Conservation (phyloP, 768 basidiomycete genomes). For the Naganishia friedmannii region DNA sequence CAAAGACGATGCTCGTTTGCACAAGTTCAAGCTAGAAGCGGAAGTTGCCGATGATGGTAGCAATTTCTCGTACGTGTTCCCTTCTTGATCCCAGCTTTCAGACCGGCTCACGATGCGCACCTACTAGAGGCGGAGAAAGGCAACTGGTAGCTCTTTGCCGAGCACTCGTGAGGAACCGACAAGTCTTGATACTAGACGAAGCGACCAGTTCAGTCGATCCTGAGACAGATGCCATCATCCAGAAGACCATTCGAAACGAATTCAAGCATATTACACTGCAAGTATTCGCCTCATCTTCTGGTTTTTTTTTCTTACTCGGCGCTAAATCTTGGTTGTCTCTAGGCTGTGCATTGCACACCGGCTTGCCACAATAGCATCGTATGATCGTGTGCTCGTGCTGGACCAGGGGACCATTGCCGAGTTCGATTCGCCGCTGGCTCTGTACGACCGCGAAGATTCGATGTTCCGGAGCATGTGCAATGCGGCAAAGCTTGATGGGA, state of each 20-base stretch:
- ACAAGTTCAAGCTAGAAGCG: conserved; percentile 67
- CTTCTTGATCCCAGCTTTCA: background rate
- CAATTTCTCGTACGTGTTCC: conserved; percentile 54
- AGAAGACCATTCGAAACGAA: conserved; percentile 64
- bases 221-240: conserved; percentile 61
- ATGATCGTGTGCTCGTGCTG: conserved; percentile 50
- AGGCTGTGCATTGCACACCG: conserved; percentile 55
- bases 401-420: conserved; percentile 46
- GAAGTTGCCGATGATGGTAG: conserved; percentile 65
- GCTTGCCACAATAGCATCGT: conserved; percentile 42
- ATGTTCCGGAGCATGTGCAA: conserved; percentile 71
- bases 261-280: conserved; percentile 52
- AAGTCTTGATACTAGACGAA: conserved; percentile 55
- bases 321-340: conserved; percentile 67
- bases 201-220: conserved; percentile 23
- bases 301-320: background rate
- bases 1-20: conserved; percentile 52
- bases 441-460: conserved; percentile 55
- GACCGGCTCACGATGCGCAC: background rate
- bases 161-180: conserved; percentile 63
- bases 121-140: conserved; percentile 62
- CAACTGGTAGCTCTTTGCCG: conserved; percentile 65
- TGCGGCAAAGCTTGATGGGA: conserved; percentile 61
- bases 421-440: conserved; percentile 40
- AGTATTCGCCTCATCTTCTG: background rate